Evolutionary conservation across 257 asterid species (phyloP), one percentile per base, ranked within the genome.

Genomic region (Paulownia fortunei): DNA sequence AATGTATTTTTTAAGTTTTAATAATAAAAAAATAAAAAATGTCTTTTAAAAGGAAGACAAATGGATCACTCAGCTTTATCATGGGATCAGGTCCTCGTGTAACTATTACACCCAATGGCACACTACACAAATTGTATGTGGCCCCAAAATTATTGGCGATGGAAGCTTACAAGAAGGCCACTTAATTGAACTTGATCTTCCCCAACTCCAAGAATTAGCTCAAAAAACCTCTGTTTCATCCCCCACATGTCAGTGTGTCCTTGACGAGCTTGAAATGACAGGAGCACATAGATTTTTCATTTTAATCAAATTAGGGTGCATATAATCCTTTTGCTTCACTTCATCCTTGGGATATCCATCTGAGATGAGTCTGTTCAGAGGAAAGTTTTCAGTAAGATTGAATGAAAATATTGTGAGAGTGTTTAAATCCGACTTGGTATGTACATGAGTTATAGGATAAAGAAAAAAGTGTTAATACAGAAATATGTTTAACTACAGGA

Each of bases 81-180:
- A 58, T 67, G 39, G 78, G 81, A 78, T 82, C 65, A 69, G 76
- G 69, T 79, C 27, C 18, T 58, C 69, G 8, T 58, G 24, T 30
- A n/a, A 49, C 70, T 78, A 54, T 67, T 69, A 73, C 70, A 55
- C 81, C 69, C 76, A 69, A 70, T 63, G 63, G 26, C 63, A 65
- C 56, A 60, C 56, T 12, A 56, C 73, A 49, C 36, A 67, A 73
- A 51, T 73, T 55, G 11, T 2, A 7, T 68, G 82, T 80, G 81
- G 84, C 82, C 80, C 82, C 58, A 4, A 16, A 67, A 73, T 84
- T 73, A 73, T 84, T 73, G 76, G 19, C 8, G 32, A 13, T 44
- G 62, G 32, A 24, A 54, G 55, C 44, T 58, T 46, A 47, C 27
- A 16, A 21, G 44, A 36, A 63, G 61, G 36, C 76, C 84, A 80